These are phyloP conservation scores for Ophiocordyceps camponoti-leonardi DNA, from an alignment of 2,329 filamentous ascomycete genomes.

Conservation along the genomic window DNA sequence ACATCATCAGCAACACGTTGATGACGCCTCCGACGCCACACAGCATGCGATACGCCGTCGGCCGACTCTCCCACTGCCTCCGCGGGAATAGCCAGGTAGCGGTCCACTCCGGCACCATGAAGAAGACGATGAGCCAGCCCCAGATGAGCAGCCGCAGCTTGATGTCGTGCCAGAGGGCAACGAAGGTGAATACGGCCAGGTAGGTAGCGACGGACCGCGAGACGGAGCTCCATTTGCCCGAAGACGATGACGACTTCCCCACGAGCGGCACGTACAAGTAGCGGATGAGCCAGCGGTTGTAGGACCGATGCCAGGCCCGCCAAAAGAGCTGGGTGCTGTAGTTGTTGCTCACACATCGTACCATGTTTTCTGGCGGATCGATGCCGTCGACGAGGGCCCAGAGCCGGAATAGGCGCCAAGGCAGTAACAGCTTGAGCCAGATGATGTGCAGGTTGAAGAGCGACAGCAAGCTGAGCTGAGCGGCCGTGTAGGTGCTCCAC, in stretches of 20 bases:
- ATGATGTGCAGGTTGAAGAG: constrained; percentile 96
- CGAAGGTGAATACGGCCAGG: constrained; percentile 81
- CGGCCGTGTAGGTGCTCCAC: constrained; percentile 72
- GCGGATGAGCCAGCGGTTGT: constrained; percentile 85
- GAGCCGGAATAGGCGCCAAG: constrained; percentile 97
- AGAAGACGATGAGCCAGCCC: constrained; percentile 92
- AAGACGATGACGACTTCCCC: constrained; percentile 34
- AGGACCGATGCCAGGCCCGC: constrained; percentile 90
- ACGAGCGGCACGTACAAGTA: constrained; percentile 91
- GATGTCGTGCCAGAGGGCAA: constrained; percentile 96
- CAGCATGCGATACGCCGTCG: constrained; percentile 60
- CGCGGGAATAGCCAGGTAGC: constrained; percentile 56
- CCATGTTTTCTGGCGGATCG: constrained; percentile 95
- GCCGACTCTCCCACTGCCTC: constrained; percentile 49
- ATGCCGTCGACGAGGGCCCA: constrained; percentile 84
- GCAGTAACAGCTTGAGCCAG: constrained; percentile 91
- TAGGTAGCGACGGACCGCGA: constrained; percentile 56
- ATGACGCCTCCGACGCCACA: constrained; percentile 65
- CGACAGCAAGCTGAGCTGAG: constrained; percentile 76
- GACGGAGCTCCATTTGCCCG: constrained; percentile 11
- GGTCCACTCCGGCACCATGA: constrained; percentile 77
- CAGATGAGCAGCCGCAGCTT: constrained; percentile 79
- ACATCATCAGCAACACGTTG: constrained; percentile 91
- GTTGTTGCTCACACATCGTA: constrained; percentile 90
- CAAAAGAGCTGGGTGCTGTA: constrained; percentile 85